phyloP scores from a whole-genome alignment of 2,329 filamentous ascomycete species.

The Diaporthe caulivora region DNA sequence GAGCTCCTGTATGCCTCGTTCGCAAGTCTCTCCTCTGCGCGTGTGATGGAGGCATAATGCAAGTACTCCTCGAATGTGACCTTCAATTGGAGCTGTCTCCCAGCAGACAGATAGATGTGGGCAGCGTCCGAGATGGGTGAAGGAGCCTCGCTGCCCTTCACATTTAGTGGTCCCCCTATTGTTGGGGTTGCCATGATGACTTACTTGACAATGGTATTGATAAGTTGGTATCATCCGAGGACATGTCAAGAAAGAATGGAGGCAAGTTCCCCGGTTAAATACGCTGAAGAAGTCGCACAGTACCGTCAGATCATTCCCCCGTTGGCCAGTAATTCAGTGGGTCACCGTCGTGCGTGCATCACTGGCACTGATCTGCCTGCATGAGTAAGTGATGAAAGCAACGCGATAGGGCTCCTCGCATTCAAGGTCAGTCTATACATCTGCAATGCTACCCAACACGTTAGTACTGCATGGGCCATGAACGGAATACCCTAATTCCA shows the following conservation, averaged over 20 bases:
- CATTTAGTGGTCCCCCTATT: constrained; percentile 3
- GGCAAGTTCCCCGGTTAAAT: not conserved
- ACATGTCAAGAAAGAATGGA: not conserved
- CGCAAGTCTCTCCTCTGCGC: constrained; percentile 14
- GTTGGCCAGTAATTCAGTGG: not conserved
- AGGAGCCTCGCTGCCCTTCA: not conserved
- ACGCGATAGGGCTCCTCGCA: constrained; percentile 27
- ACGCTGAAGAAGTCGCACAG: not conserved
- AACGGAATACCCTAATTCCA: not conserved
- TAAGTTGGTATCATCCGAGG: not conserved
- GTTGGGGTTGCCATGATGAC: constrained; percentile 1
- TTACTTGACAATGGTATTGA: not conserved
- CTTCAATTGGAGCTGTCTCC: not conserved
- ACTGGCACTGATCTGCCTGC: not conserved
- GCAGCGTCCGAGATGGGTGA: not conserved
- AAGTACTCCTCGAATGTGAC: constrained; percentile 25
- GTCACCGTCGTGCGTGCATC: not conserved
- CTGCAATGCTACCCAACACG: constrained; percentile 4
- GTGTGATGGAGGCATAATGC: constrained; percentile 28
- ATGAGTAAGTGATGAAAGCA: constrained; percentile 5
- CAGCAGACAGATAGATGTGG: constrained; percentile 7
- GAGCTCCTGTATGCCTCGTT: not conserved
- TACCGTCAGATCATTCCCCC: not conserved
- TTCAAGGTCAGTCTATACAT: not conserved
- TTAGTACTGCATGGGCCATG: no score